Base-by-base conservation (phyloP, 108 stramenopile genomes). In the Cyclotella baltica region DNA sequence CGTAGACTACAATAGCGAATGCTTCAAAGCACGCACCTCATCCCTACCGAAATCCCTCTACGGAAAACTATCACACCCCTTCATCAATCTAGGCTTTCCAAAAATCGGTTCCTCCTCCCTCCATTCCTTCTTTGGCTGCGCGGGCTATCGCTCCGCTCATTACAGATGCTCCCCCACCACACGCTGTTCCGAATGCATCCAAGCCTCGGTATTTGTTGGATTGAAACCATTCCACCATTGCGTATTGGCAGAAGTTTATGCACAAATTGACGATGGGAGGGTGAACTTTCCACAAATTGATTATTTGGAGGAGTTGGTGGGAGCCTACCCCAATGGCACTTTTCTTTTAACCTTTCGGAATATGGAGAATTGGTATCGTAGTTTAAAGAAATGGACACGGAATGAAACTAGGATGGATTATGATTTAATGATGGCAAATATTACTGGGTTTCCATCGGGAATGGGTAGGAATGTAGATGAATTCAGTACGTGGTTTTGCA, bases 401-500 rank as follows among this genome's bases (percentile, higher is more conserved):
- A 43, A 66, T 23, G 38, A 15, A 3, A 43, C 64, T 5, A 11
- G 46, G 43, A 66, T 66, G 64, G 46, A 47, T 47, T 10, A 47
- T n/a, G 43, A 47, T 47, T 27, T 66, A 40, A 27, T 43, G 64
- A 20, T 25, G 34, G 51, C 50, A 23, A 37, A 70, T 22, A 70
- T 70, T 28, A 34, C 53, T 23, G 70, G 70, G 23, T 34, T 70
- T 55, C 56, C 55, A 38, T 25, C 66, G 15, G 61, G 61, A 13
- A 62, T 23, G 8, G 75, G 75, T 4, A 52, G 43, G 29, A 67
- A 11, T 50, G 16, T 67, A 20, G 33, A 76, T 3, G 67, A 67
- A 56, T 52, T 76, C 22, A 57, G 66, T 28, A 31, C n/a, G 11
- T 76, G 65, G 56, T 76, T 67, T 67, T 67, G 57, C 22, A 23